Percentiles rank a stretch among this genome's conserved stretches.
Conservation (phyloP, 306 rosid species). For the Vigna angularis region DNA sequence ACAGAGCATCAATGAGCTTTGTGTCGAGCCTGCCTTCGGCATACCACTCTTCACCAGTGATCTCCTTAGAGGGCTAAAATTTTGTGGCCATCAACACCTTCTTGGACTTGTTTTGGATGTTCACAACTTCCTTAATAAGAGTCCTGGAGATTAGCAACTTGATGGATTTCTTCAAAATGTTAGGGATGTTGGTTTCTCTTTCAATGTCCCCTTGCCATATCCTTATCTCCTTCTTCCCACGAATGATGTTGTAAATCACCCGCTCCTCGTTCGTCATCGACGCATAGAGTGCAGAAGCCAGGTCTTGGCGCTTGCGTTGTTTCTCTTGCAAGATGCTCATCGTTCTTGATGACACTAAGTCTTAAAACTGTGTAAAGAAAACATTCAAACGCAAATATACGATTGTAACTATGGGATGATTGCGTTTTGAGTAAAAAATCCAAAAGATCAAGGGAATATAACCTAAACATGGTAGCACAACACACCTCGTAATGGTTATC, state of each 20-base stretch:
- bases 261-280: not conserved
- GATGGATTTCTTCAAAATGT: not conserved
- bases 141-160: not conserved
- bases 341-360: not conserved
- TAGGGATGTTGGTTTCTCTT: not conserved
- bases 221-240: not conserved
- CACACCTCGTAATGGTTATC: not conserved
- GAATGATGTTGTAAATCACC: not conserved
- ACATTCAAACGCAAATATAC: not conserved
- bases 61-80: constrained; percentile 62
- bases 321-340: not conserved
- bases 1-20: not conserved
- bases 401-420: not conserved
- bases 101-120: constrained; percentile 54
- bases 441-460: not conserved
- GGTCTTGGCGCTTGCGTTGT: not conserved
- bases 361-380: not conserved
- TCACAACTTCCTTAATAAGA: constrained; percentile 1
- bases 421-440: not conserved
- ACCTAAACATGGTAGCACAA: not conserved
- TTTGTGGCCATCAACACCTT: constrained; percentile 57
- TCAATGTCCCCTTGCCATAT: not conserved
- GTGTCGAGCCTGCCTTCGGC: constrained; percentile 48
- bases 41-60: constrained; percentile 73
- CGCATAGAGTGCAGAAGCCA: not conserved